Base-by-base conservation (phyloP, 1,139 yeast genomes). In the Tardiomyces blankii region DNA sequence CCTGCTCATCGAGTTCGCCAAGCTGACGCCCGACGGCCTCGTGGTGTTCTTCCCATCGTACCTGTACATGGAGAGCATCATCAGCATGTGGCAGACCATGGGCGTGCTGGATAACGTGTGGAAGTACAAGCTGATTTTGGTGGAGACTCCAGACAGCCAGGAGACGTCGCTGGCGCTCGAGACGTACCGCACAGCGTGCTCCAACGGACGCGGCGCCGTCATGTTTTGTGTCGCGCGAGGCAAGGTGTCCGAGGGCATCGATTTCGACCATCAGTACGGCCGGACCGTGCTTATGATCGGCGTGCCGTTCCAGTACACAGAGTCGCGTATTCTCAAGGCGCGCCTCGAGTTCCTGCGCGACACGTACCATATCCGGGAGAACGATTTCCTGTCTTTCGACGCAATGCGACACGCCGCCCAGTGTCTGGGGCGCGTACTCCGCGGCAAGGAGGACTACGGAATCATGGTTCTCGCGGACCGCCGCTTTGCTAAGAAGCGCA, bases 351-450 rank as follows among this genome's bases (percentile, higher is more conserved):
- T 91, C 59, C 67, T 91, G 64, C 74, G 98, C 56, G 98, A 91
- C 61, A 89, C 88, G 60, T 89, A 78, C 60, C 94, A 87, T 56
- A 91, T 91, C 46, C 74, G 87, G 52, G 98, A 91, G 59, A 89
- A 87, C 60, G 98, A 93, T 58, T 91, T 91, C 60, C 65, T 91
- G 41, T 88, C 97, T 19, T 91, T 91, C 73, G 99, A 91, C 66
- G 99, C 99, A 30, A 93, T 91, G 98, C 78, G 99, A 61, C 99
- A 91, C 69, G 99, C 98, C 2, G 98, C 99, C 0, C 99, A 91
- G 66, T 91, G 99, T 67, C 67, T 91, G 58, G 99, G 99, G 13
- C 78, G 99, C 61, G 98, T 91, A 46, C 69, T 91, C 54, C 78
- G 99, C 68, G 98, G 99, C 52, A 91, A 91, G 61, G 96, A 91